phyloP scores from a whole-genome alignment of 257 asterid species.

The Solanum ossicruentum region DNA sequence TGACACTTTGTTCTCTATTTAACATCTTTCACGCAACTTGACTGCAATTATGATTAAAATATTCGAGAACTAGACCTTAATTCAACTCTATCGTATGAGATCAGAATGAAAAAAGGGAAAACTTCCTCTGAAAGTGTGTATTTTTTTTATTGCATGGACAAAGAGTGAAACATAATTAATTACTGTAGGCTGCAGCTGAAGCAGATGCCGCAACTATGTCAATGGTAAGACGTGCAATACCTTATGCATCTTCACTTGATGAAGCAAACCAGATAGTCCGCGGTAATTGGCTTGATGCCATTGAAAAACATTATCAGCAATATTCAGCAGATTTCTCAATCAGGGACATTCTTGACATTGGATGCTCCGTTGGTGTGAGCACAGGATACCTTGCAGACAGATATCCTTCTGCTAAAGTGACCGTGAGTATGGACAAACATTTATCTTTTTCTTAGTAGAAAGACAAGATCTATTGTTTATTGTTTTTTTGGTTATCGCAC shows the following conservation, averaged over 20 bases:
- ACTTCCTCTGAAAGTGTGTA: neutral
- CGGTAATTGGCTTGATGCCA: constrained; percentile 84
- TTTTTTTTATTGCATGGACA: neutral
- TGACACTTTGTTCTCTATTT: too few relatives aligned
- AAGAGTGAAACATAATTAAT: neutral
- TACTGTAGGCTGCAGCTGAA: constrained; percentile 92
- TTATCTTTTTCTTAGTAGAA: neutral
- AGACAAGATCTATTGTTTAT: too few relatives aligned
- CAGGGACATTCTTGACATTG: constrained; percentile 63
- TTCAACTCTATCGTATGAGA: neutral
- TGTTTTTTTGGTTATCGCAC: too few relatives aligned
- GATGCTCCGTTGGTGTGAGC: constrained; percentile 95
- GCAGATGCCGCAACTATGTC: constrained; percentile 96
- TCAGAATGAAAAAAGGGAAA: neutral
- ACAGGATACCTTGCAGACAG: constrained; percentile 59
- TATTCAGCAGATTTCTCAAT: constrained; percentile 31
- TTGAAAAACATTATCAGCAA: constrained; percentile 50
- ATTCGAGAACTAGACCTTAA: neutral
- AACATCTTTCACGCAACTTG: too few relatives aligned
- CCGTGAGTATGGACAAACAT: constrained; percentile 28
- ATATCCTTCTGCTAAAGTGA: constrained; percentile 53
- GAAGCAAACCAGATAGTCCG: constrained; percentile 83
- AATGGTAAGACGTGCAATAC: constrained; percentile 65
- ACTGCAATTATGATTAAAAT: neutral
- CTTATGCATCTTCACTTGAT: constrained; percentile 64